Conservation (phyloP, 768 basidiomycete species). For the Trametes gibbosa region DNA sequence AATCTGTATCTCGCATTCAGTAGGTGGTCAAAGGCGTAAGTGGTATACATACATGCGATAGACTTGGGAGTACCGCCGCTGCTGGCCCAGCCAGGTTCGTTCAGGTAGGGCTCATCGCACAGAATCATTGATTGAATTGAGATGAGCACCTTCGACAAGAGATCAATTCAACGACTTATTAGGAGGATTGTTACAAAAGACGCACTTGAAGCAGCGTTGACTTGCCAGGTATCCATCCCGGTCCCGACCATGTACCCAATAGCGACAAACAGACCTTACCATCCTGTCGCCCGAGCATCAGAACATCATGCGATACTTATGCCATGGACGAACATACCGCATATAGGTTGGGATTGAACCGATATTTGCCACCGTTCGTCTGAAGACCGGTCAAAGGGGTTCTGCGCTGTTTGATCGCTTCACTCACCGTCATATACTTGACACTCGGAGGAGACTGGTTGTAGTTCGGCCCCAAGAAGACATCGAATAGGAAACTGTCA, state of each 20-base stretch:
- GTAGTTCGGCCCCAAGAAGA: conserved; percentile 87
- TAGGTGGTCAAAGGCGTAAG: neutral
- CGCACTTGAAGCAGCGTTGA: conserved; percentile 84
- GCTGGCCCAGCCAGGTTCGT: conserved; percentile 86
- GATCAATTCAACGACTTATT: neutral
- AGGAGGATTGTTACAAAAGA: neutral
- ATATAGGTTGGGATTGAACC: conserved; percentile 95
- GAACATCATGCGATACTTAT: neutral
- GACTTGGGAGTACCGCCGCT: conserved; percentile 74
- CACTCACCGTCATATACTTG: conserved; percentile 64
- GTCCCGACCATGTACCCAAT: conserved; percentile 90
- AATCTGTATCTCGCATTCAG: conserved; percentile 49
- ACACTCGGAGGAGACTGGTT: conserved; percentile 82
- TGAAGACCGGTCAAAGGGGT: conserved; percentile 25
- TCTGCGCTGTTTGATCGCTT: too few species aligned
- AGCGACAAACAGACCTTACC: conserved; percentile 93
- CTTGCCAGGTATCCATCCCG: conserved; percentile 89
- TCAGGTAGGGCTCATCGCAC: conserved; percentile 90
- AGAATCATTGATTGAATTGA: conserved; percentile 97
- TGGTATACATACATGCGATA: conserved; percentile 57
- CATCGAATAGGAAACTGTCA: conserved; percentile 76
- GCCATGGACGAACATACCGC: conserved; percentile 49
- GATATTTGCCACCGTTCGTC: conserved; percentile 85
- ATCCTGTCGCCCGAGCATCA: conserved; percentile 46
- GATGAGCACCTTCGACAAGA: conserved; percentile 59